Conservation (phyloP, 164 flowering plant species). For the Dillenia turbinata region DNA sequence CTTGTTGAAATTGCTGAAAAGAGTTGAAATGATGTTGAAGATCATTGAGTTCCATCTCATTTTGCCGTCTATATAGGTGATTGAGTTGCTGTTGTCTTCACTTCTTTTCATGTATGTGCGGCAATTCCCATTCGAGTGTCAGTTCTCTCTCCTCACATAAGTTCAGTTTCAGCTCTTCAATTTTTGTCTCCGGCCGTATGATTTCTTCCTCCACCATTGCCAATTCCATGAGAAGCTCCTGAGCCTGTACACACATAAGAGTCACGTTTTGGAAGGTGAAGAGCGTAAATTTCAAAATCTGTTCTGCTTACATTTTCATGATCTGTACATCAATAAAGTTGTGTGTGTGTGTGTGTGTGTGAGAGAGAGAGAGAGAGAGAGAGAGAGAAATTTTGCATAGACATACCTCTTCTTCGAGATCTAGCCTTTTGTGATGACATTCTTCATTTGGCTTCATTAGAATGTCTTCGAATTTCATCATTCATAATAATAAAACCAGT, state of each 20-base stretch:
- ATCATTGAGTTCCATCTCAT: conserved; percentile 1
- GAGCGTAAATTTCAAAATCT: too few species aligned
- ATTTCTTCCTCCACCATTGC: conserved; percentile 72
- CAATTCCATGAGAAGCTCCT: conserved; percentile 53
- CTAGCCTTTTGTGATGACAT: conserved; percentile 26
- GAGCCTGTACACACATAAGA: conserved; percentile 33
- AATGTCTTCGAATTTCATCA: conserved; percentile 75
- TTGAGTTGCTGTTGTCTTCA: conserved; percentile 15
- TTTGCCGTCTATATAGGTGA: conserved; percentile 7
- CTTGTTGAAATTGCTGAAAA: conserved; percentile 19
- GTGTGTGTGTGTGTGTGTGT: too few species aligned
- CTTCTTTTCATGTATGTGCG: conserved; percentile 12
- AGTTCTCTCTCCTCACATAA: conserved; percentile 41
- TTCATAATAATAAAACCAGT: background rate
- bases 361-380: background rate
- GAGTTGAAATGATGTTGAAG: conserved; percentile 10
- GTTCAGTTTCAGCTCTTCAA: conserved; percentile 42
- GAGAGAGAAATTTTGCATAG: background rate
- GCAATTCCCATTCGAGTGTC: conserved; percentile 21
- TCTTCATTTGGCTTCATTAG: conserved; percentile 48
- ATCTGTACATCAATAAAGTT: conserved; percentile 34
- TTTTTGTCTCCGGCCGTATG: conserved; percentile 47
- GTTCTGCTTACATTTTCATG: conserved; percentile 42
- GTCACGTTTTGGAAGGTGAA: background rate
- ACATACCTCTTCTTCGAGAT: conserved; percentile 64